These are phyloP conservation scores for Trypanosoma scelopori DNA, from an alignment of 208 protist genomes.

Conservation along the genomic window DNA sequence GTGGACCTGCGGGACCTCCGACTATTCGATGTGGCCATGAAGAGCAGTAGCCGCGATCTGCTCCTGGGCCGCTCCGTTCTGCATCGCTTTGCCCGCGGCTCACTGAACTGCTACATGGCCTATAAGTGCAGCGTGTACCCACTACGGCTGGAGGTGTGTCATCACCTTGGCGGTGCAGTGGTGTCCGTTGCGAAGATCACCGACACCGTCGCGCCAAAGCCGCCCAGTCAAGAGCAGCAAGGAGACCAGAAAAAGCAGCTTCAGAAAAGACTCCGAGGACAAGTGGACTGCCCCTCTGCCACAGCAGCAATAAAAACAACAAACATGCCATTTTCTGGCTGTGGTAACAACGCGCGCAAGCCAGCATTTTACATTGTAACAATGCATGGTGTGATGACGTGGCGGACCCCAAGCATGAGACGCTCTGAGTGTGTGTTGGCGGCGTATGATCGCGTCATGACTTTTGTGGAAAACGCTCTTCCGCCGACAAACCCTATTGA, in stretches of 20 bases:
- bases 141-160: constrained; percentile 49
- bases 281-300: neutral
- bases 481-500: constrained; percentile 59
- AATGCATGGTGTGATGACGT: constrained; percentile 80
- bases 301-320: neutral
- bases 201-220: neutral
- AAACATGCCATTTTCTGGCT: neutral
- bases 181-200: constrained; percentile 49
- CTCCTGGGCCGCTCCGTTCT: constrained; percentile 62
- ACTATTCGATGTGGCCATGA: constrained; percentile 81
- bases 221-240: neutral
- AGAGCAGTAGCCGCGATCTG: constrained; percentile 69
- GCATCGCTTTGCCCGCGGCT: constrained; percentile 56
- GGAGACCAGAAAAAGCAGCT: neutral
- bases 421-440: constrained; percentile 39
- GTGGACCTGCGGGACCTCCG: constrained; percentile 60
- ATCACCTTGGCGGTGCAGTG: constrained; percentile 57
- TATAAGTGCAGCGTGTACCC: constrained; percentile 81
- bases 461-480: constrained; percentile 58
- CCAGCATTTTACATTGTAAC: constrained; percentile 58
- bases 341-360: constrained; percentile 5
- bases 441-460: constrained; percentile 63
- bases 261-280: neutral
- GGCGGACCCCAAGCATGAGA: constrained; percentile 75
- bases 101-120: constrained; percentile 57